Base-by-base conservation (phyloP, 2,329 filamentous ascomycete genomes). In the Beauveria varroae region DNA sequence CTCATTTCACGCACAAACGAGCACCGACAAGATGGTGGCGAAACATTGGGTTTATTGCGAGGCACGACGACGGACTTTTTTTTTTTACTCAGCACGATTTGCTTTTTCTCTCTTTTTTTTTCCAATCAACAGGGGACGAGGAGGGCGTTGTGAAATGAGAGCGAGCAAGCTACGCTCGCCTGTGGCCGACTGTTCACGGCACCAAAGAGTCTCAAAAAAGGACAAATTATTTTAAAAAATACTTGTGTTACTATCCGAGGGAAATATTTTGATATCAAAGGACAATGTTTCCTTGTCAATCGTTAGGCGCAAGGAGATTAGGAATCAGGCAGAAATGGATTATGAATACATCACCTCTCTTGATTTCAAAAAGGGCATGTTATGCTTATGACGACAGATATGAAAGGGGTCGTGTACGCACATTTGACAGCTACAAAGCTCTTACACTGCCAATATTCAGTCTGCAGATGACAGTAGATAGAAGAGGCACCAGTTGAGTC, bases 191-290 rank as follows among this genome's bases (percentile, higher is more conserved):
- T n/a, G n/a, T n/a, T 6, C n/a, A 44, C n/a, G 34, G 47, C 34
- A 22, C 12, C 37, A 34, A 34, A 43, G 12, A 34, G 2, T 49
- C 16, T 30, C 34, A 24, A 44, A 59, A 43, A 34, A 43, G 57
- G 24, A 34, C 46, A 59, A 59, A 52, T 24, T 22, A 34, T 37
- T 20, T 22, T 8, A 28, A 46, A 44, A 44, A n/a, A 44, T 37
- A 44, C 24, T 44, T 59, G 57, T 59, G 57, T 57, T 59, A 52
- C 44, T 59, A 59, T 46, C 57, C 52, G 34, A 44, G 47, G 47
- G 37, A 44, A 37, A 52, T 51, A 28, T 24, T 30, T 40, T 43
- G 49, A 20, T 40, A 59, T 59, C 6, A n/a, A 14, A 12, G 37
- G 37, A 59, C 24, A 37, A 44, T 34, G 9, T 22, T 34, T 26